Evolutionary conservation across 352 stramenopile species (phyloP).

Genomic region (Phytopythium kandeliae): DNA sequence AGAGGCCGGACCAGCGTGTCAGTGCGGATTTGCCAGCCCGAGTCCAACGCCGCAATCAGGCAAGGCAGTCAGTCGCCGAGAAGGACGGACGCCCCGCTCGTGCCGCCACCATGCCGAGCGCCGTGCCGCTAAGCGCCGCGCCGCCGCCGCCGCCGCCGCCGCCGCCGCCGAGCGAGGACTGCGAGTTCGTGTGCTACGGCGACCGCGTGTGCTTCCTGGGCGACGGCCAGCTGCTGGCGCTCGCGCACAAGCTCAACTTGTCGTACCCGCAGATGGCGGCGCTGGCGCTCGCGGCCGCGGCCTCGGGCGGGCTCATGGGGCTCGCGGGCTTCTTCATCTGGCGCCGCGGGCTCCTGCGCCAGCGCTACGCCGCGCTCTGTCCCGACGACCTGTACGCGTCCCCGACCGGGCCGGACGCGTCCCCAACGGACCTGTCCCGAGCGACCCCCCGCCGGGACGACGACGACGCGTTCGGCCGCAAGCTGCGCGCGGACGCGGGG

Average conservation of each 20-base stretch:
- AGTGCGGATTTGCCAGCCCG: too few species aligned
- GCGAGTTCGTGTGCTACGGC: conserved; percentile 74
- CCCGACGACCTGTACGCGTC: conserved; percentile 54
- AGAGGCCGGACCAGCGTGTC: too few species aligned
- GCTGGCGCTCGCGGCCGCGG: conserved; percentile 41
- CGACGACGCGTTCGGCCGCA: conserved; percentile 6
- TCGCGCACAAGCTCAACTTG: conserved; percentile 73
- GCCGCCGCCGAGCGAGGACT: too few species aligned
- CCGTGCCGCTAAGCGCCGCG: too few species aligned
- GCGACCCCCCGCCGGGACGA: too few species aligned
- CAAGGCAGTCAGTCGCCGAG: too few species aligned
- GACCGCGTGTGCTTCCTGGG: conserved; percentile 68
- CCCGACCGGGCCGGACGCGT: too few species aligned
- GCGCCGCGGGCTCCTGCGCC: conserved; percentile 62
- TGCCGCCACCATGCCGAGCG: too few species aligned
- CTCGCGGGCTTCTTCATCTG: conserved; percentile 66
- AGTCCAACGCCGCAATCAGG: too few species aligned
- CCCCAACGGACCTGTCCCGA: too few species aligned
- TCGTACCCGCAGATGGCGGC: conserved; percentile 70
- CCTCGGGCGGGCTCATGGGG: conserved; percentile 52
- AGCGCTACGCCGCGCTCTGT: conserved; percentile 66
- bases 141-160: not conserved
- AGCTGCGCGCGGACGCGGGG: not conserved
- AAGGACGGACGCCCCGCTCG: too few species aligned
- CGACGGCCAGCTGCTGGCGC: conserved; percentile 61